Evolutionary conservation across 2,329 filamentous ascomycete species (phyloP), one percentile per base, ranked within the genome.

Genomic region (Fusarium sp.): DNA sequence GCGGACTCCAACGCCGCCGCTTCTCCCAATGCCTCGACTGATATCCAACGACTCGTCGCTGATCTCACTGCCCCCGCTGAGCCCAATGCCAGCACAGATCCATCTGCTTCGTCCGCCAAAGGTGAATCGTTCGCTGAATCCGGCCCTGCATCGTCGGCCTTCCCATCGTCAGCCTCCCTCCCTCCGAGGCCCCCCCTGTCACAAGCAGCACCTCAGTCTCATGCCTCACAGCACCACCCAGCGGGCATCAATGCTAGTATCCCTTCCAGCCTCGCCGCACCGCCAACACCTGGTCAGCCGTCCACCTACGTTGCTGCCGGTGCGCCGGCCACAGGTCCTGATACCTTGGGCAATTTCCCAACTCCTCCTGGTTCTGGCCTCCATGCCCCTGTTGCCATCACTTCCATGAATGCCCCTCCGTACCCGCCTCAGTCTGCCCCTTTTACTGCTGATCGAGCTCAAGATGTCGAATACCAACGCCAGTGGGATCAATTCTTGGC

Each of bases 401-500:
- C 75, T 15, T 77, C 74, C 58, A 68, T 80, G 70, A 80, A 71
- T 73, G 70, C 75, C 48, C 71, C 76, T 68, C 68, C 78, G 60
- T 78, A 78, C 65, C 72, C 80, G 65, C 64, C 74, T 62, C 76
- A 78, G 30, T 69, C 74, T 37, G 62, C 71, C 52, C 73, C 72
- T 36, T 73, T 71, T 71, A 69, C 73, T 71, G 62, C 69, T 73
- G 75, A 79, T 70, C 72, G 73, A 70, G 62, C 70, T 60, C 75
- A 79, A 70, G 86, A 79, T 60, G 69, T 73, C 68, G 80, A 91
- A 61, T 85, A 88, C 58, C 90, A 93, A 76, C 87, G 88, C 73
- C 85, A 86, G 51, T 95, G 93, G 82, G 92, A 94, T 61, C 85
- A 87, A 12, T 95, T 95, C 76, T 82, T 94, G 60, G 85, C 87